phyloP scores from a whole-genome alignment of 2,329 filamentous ascomycete genomes.

The Paecilomyces niveus region DNA sequence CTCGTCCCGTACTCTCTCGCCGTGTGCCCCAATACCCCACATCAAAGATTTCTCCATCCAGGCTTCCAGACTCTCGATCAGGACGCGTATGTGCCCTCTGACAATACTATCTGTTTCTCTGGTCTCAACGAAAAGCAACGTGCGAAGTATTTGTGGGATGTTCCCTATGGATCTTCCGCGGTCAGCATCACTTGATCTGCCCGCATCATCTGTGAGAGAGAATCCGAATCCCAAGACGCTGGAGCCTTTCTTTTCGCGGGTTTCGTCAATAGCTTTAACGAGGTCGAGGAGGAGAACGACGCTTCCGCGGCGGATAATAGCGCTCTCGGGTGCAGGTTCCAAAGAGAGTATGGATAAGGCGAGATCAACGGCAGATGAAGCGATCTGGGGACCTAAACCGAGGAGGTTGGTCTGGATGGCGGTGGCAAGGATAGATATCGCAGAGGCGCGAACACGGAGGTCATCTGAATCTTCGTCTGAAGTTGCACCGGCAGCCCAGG shows the following conservation, averaged over 20 bases:
- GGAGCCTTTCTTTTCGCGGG: conserved; percentile 21
- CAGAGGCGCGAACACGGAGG: conserved; percentile 35
- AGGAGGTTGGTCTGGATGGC: conserved; percentile 33
- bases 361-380: conserved; percentile 32
- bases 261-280: conserved; percentile 31
- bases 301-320: conserved; percentile 36
- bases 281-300: conserved; percentile 34
- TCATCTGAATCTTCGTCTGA: conserved; percentile 36
- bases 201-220: conserved; percentile 21
- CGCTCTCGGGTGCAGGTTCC: conserved; percentile 28
- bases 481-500: conserved; percentile 33
- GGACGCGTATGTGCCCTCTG: conserved; percentile 30
- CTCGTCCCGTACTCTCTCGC: conserved; percentile 6
- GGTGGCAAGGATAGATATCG: conserved; percentile 36
- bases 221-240: conserved; percentile 33
- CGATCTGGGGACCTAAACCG: conserved; percentile 27
- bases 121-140: conserved; percentile 30
- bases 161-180: conserved; percentile 25
- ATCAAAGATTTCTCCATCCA: conserved; percentile 37
- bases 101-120: conserved; percentile 32
- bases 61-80: conserved; percentile 36
- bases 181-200: not conserved
- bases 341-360: conserved; percentile 32
- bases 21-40: conserved; percentile 27
- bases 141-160: conserved; percentile 31